Evolutionary conservation across 345 rosid genomes (phyloP), one percentile per base, ranked within the genome.

Genomic region (Durio zibethinus): DNA sequence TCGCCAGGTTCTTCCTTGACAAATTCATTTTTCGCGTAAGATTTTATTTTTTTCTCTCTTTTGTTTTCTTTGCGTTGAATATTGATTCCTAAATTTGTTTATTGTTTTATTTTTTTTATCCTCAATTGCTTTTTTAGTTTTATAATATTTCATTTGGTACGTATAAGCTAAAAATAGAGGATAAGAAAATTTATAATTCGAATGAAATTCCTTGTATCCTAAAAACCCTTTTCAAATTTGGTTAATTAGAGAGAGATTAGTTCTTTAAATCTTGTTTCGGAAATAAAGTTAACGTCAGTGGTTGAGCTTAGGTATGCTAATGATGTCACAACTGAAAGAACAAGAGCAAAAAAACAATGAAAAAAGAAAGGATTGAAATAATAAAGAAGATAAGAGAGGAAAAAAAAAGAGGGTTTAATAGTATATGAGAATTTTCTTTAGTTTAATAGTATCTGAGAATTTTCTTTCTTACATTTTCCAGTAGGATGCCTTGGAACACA

Each of bases 11-110:
- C 83, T 47, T 90, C 71, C 89, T 93, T 57, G 98, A 96, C 80
- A 85, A 83, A 83, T 91, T 85, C 91, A 74, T 93, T 83, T 96
- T 90, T 85, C 94, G 89, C 47, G 98, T 95, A 89, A 83, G 90
- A 57, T 76, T 65, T n/a, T n/a, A n/a, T n/a, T 76, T 53, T 29
- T 23, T 10, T 47, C 15, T 16, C 23, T 81, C 16, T 29, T 61
- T 42, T 8, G 5, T 35, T 7, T 6, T 36, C 7, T n/a, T 47
- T 35, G 4, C 53, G 31, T 76, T 50, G 16, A 40, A 4, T 69
- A n/a, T 52, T 10, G 42, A 71, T 57, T 76, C 4, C 35, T 56
- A 14, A 18, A 3, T 38, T 25, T 1, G 35, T 36, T 65, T 62
- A 62, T 15, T 31, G 10, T 61, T 29, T 61, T 40, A 27, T 47